A percentile compares a stretch with the other conserved stretches of the same genome.
Evolutionary conservation across 1,284 basidiomycete genomes (phyloP).

Genomic region (Macrocystidia cucumis): DNA sequence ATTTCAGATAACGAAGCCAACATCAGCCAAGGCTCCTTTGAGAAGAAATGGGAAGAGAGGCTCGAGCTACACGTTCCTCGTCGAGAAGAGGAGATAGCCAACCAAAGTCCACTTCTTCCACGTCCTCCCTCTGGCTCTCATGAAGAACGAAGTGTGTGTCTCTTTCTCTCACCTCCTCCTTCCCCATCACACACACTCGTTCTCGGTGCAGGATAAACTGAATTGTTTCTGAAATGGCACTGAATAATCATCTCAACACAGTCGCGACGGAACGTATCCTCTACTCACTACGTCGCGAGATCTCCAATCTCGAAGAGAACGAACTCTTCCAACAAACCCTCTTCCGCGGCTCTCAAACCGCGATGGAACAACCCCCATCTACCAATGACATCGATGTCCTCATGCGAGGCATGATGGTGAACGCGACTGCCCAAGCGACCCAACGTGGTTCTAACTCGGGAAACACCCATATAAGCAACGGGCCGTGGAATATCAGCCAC

Average conservation of each 20-base stretch:
- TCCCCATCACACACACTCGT: no score
- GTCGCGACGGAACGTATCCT: slow-evolving; percentile 46
- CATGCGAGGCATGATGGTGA: slow-evolving; percentile 56
- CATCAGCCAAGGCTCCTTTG: slow-evolving; percentile 41
- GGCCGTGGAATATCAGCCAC: slow-evolving; percentile 23
- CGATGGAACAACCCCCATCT: slow-evolving; percentile 40
- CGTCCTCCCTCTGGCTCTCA: slow-evolving; percentile 20
- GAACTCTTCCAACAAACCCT: slow-evolving; percentile 56
- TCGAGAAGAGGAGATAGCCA: slow-evolving; percentile 35
- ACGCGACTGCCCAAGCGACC: slow-evolving; percentile 8
- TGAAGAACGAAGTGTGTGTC: slow-evolving; percentile 38
- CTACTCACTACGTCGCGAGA: slow-evolving; percentile 38
- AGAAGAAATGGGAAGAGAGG: slow-evolving; percentile 40
- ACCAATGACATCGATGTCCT: slow-evolving; percentile 53
- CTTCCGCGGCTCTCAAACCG: slow-evolving; percentile 46
- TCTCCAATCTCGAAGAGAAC: slow-evolving; percentile 55
- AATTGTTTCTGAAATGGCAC: no score
- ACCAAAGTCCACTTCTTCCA: slow-evolving; percentile 30
- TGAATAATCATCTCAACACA: no score
- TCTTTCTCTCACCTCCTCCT: no score
- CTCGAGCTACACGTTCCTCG: slow-evolving; percentile 34
- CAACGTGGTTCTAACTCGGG: slow-evolving; percentile 5
- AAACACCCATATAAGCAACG: slow-evolving; percentile 14
- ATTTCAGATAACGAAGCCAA: slow-evolving; percentile 44
- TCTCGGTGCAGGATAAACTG: no score